These are phyloP conservation scores for Lasiodiplodia sp. DNA, from an alignment of 2,329 filamentous ascomycete genomes.

Conservation along the genomic window DNA sequence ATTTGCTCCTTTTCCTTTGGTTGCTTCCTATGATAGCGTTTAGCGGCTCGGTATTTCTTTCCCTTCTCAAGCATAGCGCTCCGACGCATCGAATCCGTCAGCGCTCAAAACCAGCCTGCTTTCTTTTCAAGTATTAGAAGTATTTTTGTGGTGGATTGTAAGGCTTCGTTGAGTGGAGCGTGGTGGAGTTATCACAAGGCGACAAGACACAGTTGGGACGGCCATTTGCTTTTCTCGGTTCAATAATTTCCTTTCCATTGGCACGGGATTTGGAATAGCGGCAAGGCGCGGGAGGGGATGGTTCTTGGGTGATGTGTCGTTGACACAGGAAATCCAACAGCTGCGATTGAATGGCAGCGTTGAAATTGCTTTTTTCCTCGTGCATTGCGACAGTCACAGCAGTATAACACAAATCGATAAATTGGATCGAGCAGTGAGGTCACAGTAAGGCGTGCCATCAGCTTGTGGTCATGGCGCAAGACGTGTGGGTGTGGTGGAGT, in stretches of 20 bases:
- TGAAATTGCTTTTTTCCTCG: slow-evolving; percentile 10
- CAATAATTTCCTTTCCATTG: slow-evolving; percentile 20
- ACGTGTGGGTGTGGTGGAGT: not conserved
- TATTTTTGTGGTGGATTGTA: not conserved
- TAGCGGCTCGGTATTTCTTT: slow-evolving; percentile 22
- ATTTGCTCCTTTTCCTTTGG: slow-evolving; percentile 13
- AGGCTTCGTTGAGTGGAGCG: slow-evolving; percentile 13
- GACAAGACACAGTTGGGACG: slow-evolving; percentile 21
- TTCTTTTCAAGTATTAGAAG: not conserved
- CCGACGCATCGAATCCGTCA: slow-evolving; percentile 1
- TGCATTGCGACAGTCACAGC: not conserved
- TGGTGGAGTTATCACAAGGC: slow-evolving; percentile 3
- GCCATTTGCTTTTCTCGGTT: slow-evolving; percentile 18
- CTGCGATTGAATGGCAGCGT: slow-evolving; percentile 10
- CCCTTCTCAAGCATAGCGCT: slow-evolving; percentile 21
- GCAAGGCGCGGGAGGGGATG: slow-evolving; percentile 13
- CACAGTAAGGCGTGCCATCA: not conserved
- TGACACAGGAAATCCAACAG: slow-evolving; percentile 19
- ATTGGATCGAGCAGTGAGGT: not conserved
- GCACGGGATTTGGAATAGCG: slow-evolving; percentile 19
- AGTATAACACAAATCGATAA: not conserved
- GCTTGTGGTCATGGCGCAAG: not conserved
- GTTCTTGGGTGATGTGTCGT: slow-evolving; percentile 15
- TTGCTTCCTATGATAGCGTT: slow-evolving; percentile 25
- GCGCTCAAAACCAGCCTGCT: slow-evolving; percentile 7